Percentiles rank a stretch among this genome's conserved stretches.
These are phyloP conservation scores for Lomentospora prolificans DNA, from an alignment of 2,329 filamentous ascomycete genomes.

Conservation along the genomic window DNA sequence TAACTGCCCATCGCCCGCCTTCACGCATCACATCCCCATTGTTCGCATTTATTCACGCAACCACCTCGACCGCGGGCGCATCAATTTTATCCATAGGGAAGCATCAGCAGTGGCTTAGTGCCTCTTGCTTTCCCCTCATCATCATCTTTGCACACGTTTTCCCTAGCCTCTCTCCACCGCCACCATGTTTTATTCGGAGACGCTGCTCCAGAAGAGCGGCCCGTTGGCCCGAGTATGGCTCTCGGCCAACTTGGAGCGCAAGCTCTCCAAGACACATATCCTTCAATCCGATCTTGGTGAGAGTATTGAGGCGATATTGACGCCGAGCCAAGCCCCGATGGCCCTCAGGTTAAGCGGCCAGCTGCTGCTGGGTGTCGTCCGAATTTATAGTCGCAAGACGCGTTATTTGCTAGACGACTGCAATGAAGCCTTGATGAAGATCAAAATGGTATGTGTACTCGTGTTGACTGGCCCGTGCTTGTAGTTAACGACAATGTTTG, in stretches of 20 bases:
- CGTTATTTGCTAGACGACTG: constrained; percentile 94
- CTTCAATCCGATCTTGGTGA: constrained; percentile 89
- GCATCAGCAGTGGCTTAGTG: constrained; percentile 6
- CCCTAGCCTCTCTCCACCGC: constrained; percentile 11
- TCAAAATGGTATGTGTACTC: constrained; percentile 71
- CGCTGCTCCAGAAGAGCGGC: constrained; percentile 90
- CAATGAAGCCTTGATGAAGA: constrained; percentile 94
- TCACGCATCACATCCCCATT: background rate
- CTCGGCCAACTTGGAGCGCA: constrained; percentile 95
- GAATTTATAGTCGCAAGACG: constrained; percentile 96
- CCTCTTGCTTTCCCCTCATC: constrained; percentile 5
- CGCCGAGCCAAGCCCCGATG: constrained; percentile 86
- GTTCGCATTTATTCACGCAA: background rate
- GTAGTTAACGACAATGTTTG: constrained; percentile 1
- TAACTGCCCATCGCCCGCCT: constrained; percentile 1
- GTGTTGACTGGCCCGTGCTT: background rate
- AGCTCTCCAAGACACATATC: constrained; percentile 94
- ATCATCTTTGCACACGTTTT: background rate
- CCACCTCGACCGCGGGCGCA: background rate
- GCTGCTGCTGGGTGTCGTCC: constrained; percentile 85
- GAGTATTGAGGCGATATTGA: constrained; percentile 92
- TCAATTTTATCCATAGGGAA: background rate
- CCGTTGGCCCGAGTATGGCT: constrained; percentile 96
- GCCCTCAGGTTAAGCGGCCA: constrained; percentile 89
- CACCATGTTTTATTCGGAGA: constrained; percentile 96